Evolutionary conservation across 164 flowering plant species (phyloP).

Genomic region (Taxillus chinensis): DNA sequence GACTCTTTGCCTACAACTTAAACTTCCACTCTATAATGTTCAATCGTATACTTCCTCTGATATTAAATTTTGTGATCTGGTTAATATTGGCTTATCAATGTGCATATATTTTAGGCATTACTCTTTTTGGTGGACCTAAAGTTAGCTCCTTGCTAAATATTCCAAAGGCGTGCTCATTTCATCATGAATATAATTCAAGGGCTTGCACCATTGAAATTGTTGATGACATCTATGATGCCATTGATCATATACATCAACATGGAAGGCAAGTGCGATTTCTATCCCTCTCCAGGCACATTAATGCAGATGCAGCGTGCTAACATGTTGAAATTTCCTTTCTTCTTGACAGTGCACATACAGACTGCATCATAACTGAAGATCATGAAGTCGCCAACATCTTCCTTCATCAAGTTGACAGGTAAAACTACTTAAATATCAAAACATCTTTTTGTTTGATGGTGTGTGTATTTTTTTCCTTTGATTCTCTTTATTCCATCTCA

Average conservation of each 20-base stretch:
- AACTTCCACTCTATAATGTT: too few species aligned
- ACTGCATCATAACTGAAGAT: slow-evolving; percentile 81
- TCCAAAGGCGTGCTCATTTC: slow-evolving; percentile 53
- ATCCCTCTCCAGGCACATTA: background rate
- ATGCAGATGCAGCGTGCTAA: too few species aligned
- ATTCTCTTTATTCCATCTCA: background rate
- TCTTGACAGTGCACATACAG: slow-evolving; percentile 83
- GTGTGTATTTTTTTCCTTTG: too few species aligned
- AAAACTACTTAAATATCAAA: background rate
- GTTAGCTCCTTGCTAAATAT: slow-evolving; percentile 48
- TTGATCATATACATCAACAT: slow-evolving; percentile 82
- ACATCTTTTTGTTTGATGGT: too few species aligned
- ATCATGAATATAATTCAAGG: slow-evolving; percentile 80
- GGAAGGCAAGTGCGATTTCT: slow-evolving; percentile 56
- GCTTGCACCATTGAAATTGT: slow-evolving; percentile 90
- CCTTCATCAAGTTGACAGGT: slow-evolving; percentile 90
- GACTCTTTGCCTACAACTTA: background rate
- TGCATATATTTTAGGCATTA: slow-evolving; percentile 41
- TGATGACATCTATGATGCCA: slow-evolving; percentile 79
- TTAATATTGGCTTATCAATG: too few species aligned
- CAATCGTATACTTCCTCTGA: too few species aligned
- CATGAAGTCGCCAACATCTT: slow-evolving; percentile 60
- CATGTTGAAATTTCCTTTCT: background rate
- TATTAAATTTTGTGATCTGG: too few species aligned
- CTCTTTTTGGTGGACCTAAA: slow-evolving; percentile 78